These are phyloP conservation scores for Nicotiana undulata DNA, from an alignment of 257 asterid genomes.

Conservation along the genomic window DNA sequence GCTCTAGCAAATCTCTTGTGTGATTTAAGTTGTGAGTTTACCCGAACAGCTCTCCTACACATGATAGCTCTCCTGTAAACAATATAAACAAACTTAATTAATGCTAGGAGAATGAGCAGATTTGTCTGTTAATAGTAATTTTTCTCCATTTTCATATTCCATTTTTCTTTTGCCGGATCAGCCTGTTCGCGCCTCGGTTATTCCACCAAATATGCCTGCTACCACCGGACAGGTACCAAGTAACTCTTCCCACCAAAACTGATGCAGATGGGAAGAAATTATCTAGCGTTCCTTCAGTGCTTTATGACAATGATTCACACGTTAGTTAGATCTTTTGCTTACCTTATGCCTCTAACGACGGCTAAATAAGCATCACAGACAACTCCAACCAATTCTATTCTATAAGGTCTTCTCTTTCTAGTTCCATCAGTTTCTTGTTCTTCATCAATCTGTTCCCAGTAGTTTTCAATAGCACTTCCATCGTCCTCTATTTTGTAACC, in stretches of 20 bases:
- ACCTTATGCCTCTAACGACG: conserved; percentile 24
- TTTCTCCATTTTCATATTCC: too few species aligned
- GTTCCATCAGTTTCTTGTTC: conserved; percentile 19
- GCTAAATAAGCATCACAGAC: conserved; percentile 22
- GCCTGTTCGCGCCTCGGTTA: too few species aligned
- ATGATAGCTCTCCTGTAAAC: conserved; percentile 78
- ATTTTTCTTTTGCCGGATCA: too few species aligned
- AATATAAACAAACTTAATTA: neutral
- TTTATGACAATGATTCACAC: neutral
- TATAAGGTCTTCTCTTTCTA: conserved; percentile 17
- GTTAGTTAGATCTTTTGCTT: neutral
- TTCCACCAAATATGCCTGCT: too few species aligned
- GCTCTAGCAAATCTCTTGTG: conserved; percentile 90
- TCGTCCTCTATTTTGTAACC: conserved; percentile 17
- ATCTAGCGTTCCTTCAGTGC: too few species aligned
- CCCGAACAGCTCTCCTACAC: conserved; percentile 87
- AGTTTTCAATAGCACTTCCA: conserved; percentile 14
- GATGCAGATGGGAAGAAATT: too few species aligned
- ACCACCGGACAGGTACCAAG: too few species aligned
- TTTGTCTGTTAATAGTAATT: too few species aligned
- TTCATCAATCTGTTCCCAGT: conserved; percentile 16
- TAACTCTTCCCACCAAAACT: too few species aligned
- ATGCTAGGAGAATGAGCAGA: too few species aligned
- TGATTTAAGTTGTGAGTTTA: conserved; percentile 77
- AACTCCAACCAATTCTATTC: conserved; percentile 21